Base-by-base conservation (phyloP, 2,329 filamentous ascomycete genomes). In the Diplocarpon rosae region DNA sequence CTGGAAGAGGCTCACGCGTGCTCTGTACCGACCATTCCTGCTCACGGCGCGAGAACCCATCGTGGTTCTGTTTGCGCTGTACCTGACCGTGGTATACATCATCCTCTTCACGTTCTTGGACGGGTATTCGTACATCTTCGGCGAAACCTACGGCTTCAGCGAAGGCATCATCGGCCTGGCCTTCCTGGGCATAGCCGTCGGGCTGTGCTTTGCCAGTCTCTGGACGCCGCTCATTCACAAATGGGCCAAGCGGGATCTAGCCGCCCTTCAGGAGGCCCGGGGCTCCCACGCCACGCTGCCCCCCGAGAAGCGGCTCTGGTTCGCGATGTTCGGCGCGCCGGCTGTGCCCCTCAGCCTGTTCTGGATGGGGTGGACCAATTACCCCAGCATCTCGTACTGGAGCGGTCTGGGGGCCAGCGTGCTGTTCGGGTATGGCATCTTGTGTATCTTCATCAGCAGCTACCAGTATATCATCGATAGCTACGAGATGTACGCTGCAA, bases 401-500 rank as follows among this genome's bases (percentile, higher is more conserved):
- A 67, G 63, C 0, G 59, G 60, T 5, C 61, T 71, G 1, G 48
- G 65, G 0, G 66, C 67, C 0, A 59, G 59, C 0, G 58, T 54
- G 0, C 13, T 69, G 0, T 68, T 71, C n/a, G 68, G 69, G 7
- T 69, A 63, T 31, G 64, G 62, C 0, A 59, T 70, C 37, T 61
- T 64, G 5, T 62, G 63, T 14, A 65, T 70, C 39, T 68, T 65
- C 52, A 60, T 65, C 34, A 59, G 56, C 13, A 45, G 33, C 3
- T 52, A 52, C 36, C 42, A 49, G 37, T 54, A 54, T 16, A 51
- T 52, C 34, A 52, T 54, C 20, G 48, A 49, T 36, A 32, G 28
- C 2, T 54, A 54, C 29, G 45, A 49, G 42, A 48, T 43, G 32
- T 48, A 54, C 37, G 47, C 52, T 13, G 47, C 49, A 1, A 36